phyloP scores from a whole-genome alignment of 2,329 filamentous ascomycete genomes.

The Coccinonectria pachysandricola region DNA sequence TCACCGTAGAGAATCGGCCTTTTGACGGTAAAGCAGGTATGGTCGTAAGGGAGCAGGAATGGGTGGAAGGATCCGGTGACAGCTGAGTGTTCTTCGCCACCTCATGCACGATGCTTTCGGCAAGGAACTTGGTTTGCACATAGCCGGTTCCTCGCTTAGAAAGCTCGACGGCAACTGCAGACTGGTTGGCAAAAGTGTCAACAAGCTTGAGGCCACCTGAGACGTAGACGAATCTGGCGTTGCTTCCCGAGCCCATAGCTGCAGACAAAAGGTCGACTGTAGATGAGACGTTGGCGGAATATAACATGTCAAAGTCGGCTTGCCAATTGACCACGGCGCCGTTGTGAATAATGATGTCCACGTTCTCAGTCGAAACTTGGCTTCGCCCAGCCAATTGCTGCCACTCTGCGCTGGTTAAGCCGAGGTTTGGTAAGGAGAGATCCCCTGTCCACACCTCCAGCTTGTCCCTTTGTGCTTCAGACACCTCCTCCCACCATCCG shows the following conservation, averaged over 20 bases:
- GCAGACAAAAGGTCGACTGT: slow-evolving; percentile 11
- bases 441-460: slow-evolving; percentile 62
- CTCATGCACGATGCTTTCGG: slow-evolving; percentile 7
- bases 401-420: slow-evolving; percentile 55
- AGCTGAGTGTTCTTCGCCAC: slow-evolving; percentile 7
- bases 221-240: slow-evolving; percentile 14
- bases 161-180: not conserved
- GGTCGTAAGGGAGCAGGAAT: too few relatives aligned
- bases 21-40: too few relatives aligned
- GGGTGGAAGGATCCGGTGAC: too few relatives aligned
- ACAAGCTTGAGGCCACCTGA: slow-evolving; percentile 13
- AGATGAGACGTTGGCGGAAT: slow-evolving; percentile 56
- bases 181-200: not conserved
- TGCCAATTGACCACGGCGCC: slow-evolving; percentile 77
- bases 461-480: slow-evolving; percentile 18
- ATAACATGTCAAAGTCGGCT: slow-evolving; percentile 61
- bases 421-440: slow-evolving; percentile 60
- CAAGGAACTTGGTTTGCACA: slow-evolving; percentile 8
- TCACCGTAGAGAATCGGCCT: slow-evolving; percentile 9
- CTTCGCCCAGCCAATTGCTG: slow-evolving; percentile 34
- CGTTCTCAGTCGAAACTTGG: slow-evolving; percentile 43
- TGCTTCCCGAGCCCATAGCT: slow-evolving; percentile 4
- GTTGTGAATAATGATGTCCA: slow-evolving; percentile 71
- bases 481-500: slow-evolving; percentile 11
- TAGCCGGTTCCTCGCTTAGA: slow-evolving; percentile 4